Conservation (phyloP, 176 grass and related monocot genomes). For the Typha latifolia region DNA sequence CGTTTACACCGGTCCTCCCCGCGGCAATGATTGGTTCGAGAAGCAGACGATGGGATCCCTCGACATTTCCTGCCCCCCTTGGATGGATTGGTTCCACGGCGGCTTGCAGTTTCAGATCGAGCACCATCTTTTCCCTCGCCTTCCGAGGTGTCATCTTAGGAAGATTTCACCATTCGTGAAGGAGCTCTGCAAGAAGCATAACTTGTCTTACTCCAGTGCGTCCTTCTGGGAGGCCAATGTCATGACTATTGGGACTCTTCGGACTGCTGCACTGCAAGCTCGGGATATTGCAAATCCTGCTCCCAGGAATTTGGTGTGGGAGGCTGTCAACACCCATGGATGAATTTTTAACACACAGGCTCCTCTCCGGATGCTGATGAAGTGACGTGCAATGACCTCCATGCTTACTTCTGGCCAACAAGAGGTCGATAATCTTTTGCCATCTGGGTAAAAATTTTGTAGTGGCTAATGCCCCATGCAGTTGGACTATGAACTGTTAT, state of each 20-base stretch:
- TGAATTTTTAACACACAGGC: too few relatives aligned
- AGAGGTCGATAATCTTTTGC: too few relatives aligned
- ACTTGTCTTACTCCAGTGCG: slow-evolving; percentile 34
- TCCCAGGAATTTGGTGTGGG: slow-evolving; percentile 75
- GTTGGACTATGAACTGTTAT: too few relatives aligned
- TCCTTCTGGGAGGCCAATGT: slow-evolving; percentile 77
- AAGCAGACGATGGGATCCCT: slow-evolving; percentile 76
- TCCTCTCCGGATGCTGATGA: too few relatives aligned
- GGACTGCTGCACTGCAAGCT: slow-evolving; percentile 71
- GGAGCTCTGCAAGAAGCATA: slow-evolving; percentile 94
- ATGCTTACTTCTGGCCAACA: too few relatives aligned
- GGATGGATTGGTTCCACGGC: slow-evolving; percentile 99
- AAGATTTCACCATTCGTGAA: slow-evolving; percentile 49
- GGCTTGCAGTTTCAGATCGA: slow-evolving; percentile 89
- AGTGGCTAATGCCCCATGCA: too few relatives aligned
- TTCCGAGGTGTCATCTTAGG: slow-evolving; percentile 63
- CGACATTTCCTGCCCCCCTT: slow-evolving; percentile 67
- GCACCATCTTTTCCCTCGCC: slow-evolving; percentile 90
- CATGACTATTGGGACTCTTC: slow-evolving; percentile 49
- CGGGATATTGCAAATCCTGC: slow-evolving; percentile 19
- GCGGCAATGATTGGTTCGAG: slow-evolving; percentile 96
- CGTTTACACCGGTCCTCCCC: slow-evolving; percentile 59
- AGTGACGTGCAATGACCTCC: too few relatives aligned
- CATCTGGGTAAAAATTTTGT: too few relatives aligned
- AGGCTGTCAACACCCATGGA: slow-evolving; percentile 83